phyloP scores from a whole-genome alignment of 140 eudicot species.

The Anethum foeniculum region DNA sequence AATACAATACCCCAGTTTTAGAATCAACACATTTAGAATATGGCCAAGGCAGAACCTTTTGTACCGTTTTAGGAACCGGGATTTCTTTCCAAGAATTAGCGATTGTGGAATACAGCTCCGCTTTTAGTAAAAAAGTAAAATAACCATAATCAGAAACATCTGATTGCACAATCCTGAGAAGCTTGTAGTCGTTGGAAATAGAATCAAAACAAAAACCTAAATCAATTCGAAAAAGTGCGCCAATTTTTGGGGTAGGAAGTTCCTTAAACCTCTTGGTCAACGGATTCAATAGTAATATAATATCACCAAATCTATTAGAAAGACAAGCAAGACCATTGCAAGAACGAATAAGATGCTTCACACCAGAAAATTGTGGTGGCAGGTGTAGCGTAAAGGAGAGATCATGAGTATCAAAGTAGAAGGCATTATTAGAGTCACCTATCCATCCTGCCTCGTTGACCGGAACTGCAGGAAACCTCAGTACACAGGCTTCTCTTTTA shows the following conservation, averaged over 20 bases:
- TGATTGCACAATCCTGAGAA: neutral
- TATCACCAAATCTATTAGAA: neutral
- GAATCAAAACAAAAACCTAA: neutral
- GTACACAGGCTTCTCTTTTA: neutral
- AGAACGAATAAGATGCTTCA: neutral
- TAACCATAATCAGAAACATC: too few species aligned
- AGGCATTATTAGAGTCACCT: neutral
- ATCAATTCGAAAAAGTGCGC: neutral
- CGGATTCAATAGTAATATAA: neutral
- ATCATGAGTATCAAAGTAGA: neutral
- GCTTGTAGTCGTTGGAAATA: neutral
- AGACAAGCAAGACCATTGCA: neutral
- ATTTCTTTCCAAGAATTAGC: neutral
- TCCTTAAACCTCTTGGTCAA: neutral
- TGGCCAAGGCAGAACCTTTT: neutral
- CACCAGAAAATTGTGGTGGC: neutral
- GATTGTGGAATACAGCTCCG: neutral
- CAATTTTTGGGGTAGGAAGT: neutral
- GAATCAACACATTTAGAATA: neutral
- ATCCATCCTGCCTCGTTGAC: neutral
- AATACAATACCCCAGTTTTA: neutral
- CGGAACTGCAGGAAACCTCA: neutral
- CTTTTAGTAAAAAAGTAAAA: neutral
- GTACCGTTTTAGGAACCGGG: neutral
- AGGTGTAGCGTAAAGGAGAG: neutral